A percentile compares a stretch with the other conserved stretches of the same genome.
Conservation (phyloP, 2,329 filamentous ascomycete species). For the Trichoderma hamatum region DNA sequence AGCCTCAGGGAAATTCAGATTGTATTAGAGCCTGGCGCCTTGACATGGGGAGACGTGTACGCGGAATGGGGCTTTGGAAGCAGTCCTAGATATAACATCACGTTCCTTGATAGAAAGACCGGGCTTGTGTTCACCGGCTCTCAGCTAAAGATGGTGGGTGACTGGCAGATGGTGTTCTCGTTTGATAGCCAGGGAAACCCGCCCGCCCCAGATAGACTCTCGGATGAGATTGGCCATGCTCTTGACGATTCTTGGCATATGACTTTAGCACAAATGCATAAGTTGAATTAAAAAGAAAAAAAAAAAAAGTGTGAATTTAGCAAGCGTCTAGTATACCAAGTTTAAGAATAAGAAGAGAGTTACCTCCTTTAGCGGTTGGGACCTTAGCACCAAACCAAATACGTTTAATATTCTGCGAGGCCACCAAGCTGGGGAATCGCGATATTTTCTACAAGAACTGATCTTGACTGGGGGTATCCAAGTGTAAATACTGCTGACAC, state of each 20-base stretch:
- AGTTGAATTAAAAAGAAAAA: background rate
- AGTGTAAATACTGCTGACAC: too few species aligned
- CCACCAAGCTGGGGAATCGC: too few species aligned
- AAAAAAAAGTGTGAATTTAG: background rate
- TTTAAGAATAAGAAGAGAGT: too few species aligned
- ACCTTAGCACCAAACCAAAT: too few species aligned
- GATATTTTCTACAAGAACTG: too few species aligned
- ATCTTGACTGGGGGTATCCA: too few species aligned
- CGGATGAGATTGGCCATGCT: background rate
- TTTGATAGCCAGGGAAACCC: background rate
- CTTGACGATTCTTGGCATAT: background rate
- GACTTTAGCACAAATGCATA: background rate
- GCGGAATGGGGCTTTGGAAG: background rate
- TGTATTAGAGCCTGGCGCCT: background rate
- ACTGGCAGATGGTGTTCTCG: background rate
- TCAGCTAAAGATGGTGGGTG: background rate
- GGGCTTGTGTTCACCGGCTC: background rate
- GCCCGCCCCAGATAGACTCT: background rate
- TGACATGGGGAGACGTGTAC: background rate
- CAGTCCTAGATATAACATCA: background rate
- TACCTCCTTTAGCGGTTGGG: too few species aligned
- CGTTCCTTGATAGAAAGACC: background rate
- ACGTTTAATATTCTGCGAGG: too few species aligned
- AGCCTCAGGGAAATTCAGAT: background rate
- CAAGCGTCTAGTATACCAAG: background rate